Percentiles rank a stretch among this genome's conserved stretches.
These are phyloP conservation scores for Annulohypoxylon truncatum DNA, from an alignment of 2,329 filamentous ascomycete genomes.

Conservation along the genomic window DNA sequence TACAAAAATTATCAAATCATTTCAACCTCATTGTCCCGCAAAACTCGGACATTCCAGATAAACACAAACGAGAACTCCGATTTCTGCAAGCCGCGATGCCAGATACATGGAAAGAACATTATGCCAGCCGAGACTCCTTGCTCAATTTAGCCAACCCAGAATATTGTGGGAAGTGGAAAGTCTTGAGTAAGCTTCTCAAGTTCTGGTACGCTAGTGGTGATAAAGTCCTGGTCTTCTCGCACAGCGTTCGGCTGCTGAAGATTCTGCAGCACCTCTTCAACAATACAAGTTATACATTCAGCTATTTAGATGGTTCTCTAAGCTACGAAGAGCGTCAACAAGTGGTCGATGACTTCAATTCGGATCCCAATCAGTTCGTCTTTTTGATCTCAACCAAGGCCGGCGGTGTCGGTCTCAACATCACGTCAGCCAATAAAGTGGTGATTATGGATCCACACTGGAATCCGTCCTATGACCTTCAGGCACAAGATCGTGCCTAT, in stretches of 20 bases:
- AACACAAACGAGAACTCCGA: slow-evolving; percentile 80
- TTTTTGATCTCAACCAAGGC: slow-evolving; percentile 96
- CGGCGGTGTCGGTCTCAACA: slow-evolving; percentile 93
- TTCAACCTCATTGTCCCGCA: slow-evolving; percentile 86
- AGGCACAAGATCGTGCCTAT: slow-evolving; percentile 96
- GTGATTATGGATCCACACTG: slow-evolving; percentile 97
- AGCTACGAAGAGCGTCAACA: slow-evolving; percentile 84
- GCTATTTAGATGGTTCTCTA: slow-evolving; percentile 88
- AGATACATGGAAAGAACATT: slow-evolving; percentile 78
- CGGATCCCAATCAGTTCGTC: slow-evolving; percentile 86
- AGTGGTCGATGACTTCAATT: slow-evolving; percentile 91
- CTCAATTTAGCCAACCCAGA: slow-evolving; percentile 85
- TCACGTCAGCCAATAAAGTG: slow-evolving; percentile 97
- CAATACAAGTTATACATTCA: slow-evolving; percentile 89
- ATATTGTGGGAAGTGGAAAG: slow-evolving; percentile 97
- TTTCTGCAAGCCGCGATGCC: slow-evolving; percentile 81
- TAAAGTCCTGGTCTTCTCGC: slow-evolving; percentile 95
- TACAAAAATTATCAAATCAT: slow-evolving; percentile 93
- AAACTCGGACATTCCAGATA: slow-evolving; percentile 71
- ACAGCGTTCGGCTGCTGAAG: slow-evolving; percentile 85
- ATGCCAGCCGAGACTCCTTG: slow-evolving; percentile 80
- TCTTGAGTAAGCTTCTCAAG: slow-evolving; percentile 84
- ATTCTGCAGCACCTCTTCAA: slow-evolving; percentile 89
- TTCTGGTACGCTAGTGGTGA: slow-evolving; percentile 93
- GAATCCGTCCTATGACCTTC: slow-evolving; percentile 95